Evolutionary conservation across 371 early-diverging fungal genomes (phyloP).

Genomic region (Rhizopus arrhizus): DNA sequence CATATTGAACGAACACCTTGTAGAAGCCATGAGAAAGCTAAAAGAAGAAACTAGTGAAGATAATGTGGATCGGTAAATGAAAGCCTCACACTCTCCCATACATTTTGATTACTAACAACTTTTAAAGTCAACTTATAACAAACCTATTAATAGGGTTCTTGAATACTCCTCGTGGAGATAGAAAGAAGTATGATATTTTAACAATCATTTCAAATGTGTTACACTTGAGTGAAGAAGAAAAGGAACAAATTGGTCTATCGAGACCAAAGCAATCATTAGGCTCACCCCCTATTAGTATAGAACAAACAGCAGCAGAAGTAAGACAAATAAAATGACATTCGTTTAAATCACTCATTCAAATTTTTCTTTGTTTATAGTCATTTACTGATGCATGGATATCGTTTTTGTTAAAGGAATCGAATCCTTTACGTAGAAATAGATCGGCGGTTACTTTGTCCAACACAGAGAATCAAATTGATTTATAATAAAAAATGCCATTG

Average conservation of each 20-base stretch:
- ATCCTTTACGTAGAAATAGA: constrained; percentile 29
- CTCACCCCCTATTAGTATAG: constrained; percentile 21
- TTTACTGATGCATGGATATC: constrained; percentile 90
- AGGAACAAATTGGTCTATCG: constrained; percentile 80
- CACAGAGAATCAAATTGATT: constrained; percentile 19
- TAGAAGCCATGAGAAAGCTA: constrained; percentile 83
- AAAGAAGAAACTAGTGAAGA: constrained; percentile 77
- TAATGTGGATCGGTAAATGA: constrained; percentile 72
- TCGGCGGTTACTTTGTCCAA: constrained; percentile 25
- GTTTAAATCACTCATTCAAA: not conserved
- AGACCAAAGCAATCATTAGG: constrained; percentile 40
- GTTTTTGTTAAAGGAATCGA: constrained; percentile 75
- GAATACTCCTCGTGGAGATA: constrained; percentile 82
- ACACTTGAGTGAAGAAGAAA: constrained; percentile 85
- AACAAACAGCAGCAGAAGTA: constrained; percentile 38
- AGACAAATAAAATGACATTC: constrained; percentile 22
- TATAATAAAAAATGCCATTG: constrained; percentile 7
- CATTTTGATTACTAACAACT: not conserved
- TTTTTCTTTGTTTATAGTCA: constrained; percentile 51
- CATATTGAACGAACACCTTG: constrained; percentile 80
- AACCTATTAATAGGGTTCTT: constrained; percentile 86
- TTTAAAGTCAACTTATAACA: constrained; percentile 75
- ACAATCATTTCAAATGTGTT: constrained; percentile 86
- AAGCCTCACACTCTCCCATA: not conserved
- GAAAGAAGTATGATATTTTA: constrained; percentile 87